Conservation (phyloP, 495 filamentous ascomycete species). For the Massariosphaeria phaeospora region DNA sequence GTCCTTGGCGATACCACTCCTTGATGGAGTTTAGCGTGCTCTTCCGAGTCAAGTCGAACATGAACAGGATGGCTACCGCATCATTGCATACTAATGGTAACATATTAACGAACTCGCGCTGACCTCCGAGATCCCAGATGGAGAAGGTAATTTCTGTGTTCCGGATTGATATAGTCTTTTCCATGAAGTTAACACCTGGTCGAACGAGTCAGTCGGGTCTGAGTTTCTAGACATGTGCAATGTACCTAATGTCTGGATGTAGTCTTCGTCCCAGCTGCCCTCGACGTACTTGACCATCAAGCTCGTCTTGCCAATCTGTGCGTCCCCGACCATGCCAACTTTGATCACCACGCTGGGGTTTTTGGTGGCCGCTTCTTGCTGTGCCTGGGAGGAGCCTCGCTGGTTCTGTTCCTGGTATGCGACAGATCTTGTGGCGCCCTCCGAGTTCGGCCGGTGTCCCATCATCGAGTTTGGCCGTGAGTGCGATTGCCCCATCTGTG, state of each 20-base stretch:
- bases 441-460: constrained; percentile 13
- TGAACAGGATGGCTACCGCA: constrained; percentile 95
- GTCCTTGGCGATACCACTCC: constrained; percentile 97
- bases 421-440: constrained; percentile 17
- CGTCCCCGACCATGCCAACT: constrained; percentile 98
- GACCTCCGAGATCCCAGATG: constrained; percentile 97
- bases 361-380: constrained; percentile 45
- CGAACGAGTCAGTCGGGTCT: constrained; percentile 2
- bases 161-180: constrained; percentile 98
- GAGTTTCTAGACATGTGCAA: constrained; percentile 7
- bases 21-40: constrained; percentile 98
- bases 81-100: constrained; percentile 97
- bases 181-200: constrained; percentile 95
- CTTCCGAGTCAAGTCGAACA: constrained; percentile 98
- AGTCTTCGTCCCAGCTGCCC: constrained; percentile 98
- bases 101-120: constrained; percentile 99
- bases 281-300: constrained; percentile 99
- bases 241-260: constrained; percentile 92
- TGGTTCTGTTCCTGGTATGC: constrained; percentile 37
- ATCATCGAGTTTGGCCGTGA: constrained; percentile 28
- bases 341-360: constrained; percentile 96
- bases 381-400: constrained; percentile 32
- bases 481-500: constrained; percentile 23
- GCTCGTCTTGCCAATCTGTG: constrained; percentile 97
- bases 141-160: constrained; percentile 99